A percentile compares a stretch with the other conserved stretches of the same genome.
phyloP scores from a whole-genome alignment of 768 basidiomycete species.

The Boletellus ananas region DNA sequence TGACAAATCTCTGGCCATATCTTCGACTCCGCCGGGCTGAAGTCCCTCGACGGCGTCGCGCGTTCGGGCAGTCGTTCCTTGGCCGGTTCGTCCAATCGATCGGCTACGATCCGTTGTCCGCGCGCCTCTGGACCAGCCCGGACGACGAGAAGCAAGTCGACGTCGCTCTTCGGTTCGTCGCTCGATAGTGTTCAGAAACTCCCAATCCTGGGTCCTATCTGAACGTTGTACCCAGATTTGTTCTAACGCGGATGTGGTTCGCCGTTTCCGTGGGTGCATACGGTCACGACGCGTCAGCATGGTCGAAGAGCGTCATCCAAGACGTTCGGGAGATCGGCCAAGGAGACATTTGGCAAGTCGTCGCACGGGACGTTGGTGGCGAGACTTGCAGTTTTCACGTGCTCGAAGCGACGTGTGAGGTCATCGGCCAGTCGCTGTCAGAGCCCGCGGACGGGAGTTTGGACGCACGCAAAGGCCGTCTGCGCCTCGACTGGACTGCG shows the following conservation, averaged over 20 bases:
- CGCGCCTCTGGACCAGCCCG: slow-evolving; percentile 55
- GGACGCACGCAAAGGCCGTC: slow-evolving; percentile 5
- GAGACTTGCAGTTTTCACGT: slow-evolving; percentile 45
- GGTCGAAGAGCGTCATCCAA: slow-evolving; percentile 38
- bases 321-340: slow-evolving; percentile 51
- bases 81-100: slow-evolving; percentile 30
- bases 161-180: slow-evolving; percentile 52
- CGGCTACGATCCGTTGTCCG: slow-evolving; percentile 36
- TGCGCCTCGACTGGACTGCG: slow-evolving; percentile 64
- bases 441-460: neutral
- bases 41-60: slow-evolving; percentile 29
- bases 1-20: slow-evolving; percentile 74
- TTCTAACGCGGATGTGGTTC: slow-evolving; percentile 63
- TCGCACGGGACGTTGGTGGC: slow-evolving; percentile 19
- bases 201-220: neutral
- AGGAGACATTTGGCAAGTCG: slow-evolving; percentile 60
- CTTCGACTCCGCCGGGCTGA: slow-evolving; percentile 50
- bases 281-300: slow-evolving; percentile 28
- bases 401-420: slow-evolving; percentile 70
- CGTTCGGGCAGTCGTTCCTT: slow-evolving; percentile 53
- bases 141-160: slow-evolving; percentile 54
- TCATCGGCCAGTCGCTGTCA: slow-evolving; percentile 45
- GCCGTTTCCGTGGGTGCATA: slow-evolving; percentile 48
- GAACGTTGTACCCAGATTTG: slow-evolving; percentile 43
- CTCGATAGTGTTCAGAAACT: neutral